phyloP scores from a whole-genome alignment of 768 basidiomycete genomes.

The Dentipellis sp. region DNA sequence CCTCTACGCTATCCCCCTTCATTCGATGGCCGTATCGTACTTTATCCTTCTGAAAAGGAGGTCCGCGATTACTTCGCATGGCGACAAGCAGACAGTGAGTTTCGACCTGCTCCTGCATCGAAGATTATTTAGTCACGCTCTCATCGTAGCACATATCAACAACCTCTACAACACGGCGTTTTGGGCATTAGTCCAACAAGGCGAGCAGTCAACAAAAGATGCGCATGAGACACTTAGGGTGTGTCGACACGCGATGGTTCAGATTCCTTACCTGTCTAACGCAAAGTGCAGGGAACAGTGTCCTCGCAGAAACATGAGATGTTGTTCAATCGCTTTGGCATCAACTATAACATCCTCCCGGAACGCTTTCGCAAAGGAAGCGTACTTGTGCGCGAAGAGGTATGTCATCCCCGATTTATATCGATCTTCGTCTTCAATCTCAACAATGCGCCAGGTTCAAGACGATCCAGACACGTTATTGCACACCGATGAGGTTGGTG shows the following conservation, averaged over 20 bases:
- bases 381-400: conserved; percentile 63
- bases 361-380: conserved; percentile 79
- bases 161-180: conserved; percentile 95
- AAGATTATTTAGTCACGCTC: not conserved
- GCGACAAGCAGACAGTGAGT: conserved; percentile 92
- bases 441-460: too few relatives aligned
- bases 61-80: conserved; percentile 91
- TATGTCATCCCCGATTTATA: conserved; percentile 13
- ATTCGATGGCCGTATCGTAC: conserved; percentile 83
- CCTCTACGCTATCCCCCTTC: conserved; percentile 77
- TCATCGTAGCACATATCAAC: conserved; percentile 81
- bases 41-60: conserved; percentile 67
- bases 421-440: too few relatives aligned
- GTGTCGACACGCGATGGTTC: conserved; percentile 9
- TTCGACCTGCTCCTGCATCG: not conserved
- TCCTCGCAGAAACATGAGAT: conserved; percentile 91
- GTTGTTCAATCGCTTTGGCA: conserved; percentile 66
- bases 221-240: conserved; percentile 80
- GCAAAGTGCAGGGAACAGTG: conserved; percentile 61
- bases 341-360: conserved; percentile 81
- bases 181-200: conserved; percentile 86
- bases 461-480: too few relatives aligned
- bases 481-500: too few relatives aligned
- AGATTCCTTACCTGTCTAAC: not conserved
- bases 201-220: conserved; percentile 66